Percentiles rank a stretch among this genome's conserved stretches.
phyloP scores from a whole-genome alignment of 2,329 filamentous ascomycete species.

The Trichoderma polysporum region DNA sequence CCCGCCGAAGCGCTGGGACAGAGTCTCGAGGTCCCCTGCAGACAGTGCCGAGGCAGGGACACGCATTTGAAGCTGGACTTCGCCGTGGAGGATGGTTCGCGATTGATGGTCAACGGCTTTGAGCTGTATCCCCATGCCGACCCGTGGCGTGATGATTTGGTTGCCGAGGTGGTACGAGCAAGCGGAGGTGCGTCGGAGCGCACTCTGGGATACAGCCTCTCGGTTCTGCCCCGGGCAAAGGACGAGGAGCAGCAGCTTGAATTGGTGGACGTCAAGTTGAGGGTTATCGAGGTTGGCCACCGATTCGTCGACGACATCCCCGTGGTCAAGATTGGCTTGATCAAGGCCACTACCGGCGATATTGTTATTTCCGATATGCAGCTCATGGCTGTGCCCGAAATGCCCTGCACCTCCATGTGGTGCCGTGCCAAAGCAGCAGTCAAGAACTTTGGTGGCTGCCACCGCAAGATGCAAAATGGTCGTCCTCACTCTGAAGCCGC shows the following conservation, averaged over 20 bases:
- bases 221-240: slow-evolving; percentile 43
- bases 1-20: slow-evolving; percentile 37
- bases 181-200: slow-evolving; percentile 36
- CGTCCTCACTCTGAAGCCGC: background rate
- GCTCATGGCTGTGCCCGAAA: slow-evolving; percentile 33
- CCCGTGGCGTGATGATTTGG: slow-evolving; percentile 44
- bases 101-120: slow-evolving; percentile 58
- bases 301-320: slow-evolving; percentile 55
- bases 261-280: slow-evolving; percentile 54
- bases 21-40: slow-evolving; percentile 52
- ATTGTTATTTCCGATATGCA: slow-evolving; percentile 55
- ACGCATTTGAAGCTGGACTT: slow-evolving; percentile 56
- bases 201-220: slow-evolving; percentile 52
- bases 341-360: slow-evolving; percentile 57
- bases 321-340: slow-evolving; percentile 58
- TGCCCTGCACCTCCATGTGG: slow-evolving; percentile 49
- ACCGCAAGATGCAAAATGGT: slow-evolving; percentile 6
- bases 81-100: slow-evolving; percentile 47
- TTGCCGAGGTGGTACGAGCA: slow-evolving; percentile 47
- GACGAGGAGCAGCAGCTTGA: slow-evolving; percentile 53
- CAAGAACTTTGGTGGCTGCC: slow-evolving; percentile 31
- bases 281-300: slow-evolving; percentile 60
- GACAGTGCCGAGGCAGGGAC: slow-evolving; percentile 50
- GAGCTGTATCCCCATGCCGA: slow-evolving; percentile 58
- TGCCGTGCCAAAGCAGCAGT: slow-evolving; percentile 45